Percentiles rank a stretch among this genome's conserved stretches.
Conservation (phyloP, 1,139 yeast genomes). For the Yamadazyma pseudoaaseri region DNA sequence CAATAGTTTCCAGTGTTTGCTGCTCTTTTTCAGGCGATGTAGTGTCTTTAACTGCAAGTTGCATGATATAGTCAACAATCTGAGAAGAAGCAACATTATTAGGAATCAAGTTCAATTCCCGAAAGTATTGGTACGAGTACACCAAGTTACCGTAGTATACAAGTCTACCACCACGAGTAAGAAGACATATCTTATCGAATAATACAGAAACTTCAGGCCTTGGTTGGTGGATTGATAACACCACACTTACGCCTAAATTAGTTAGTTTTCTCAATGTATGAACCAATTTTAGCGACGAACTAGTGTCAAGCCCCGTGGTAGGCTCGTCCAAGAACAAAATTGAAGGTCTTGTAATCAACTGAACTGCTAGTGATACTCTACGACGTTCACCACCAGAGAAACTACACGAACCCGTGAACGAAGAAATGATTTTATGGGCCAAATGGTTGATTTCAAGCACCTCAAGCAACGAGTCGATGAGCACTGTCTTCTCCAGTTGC, state of each 20-base stretch:
- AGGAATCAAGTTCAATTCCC: conserved; percentile 21
- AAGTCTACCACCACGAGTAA: conserved; percentile 62
- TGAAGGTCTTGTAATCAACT: conserved; percentile 73
- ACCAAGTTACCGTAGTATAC: conserved; percentile 57
- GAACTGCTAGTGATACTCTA: conserved; percentile 75
- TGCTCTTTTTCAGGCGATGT: conserved; percentile 41
- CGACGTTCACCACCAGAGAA: conserved; percentile 86
- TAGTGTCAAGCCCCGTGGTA: conserved; percentile 84
- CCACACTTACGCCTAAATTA: conserved; percentile 63
- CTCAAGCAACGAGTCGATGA: conserved; percentile 59
- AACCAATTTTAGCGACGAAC: conserved; percentile 68
- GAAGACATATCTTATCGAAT: conserved; percentile 69
- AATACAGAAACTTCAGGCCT: conserved; percentile 66
- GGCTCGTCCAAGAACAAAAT: conserved; percentile 83
- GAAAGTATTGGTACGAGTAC: conserved; percentile 52
- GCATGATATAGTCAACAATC: conserved; percentile 65
- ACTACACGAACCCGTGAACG: conserved; percentile 9
- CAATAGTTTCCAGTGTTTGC: conserved; percentile 43
- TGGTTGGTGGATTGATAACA: conserved; percentile 84
- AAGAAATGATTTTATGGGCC: conserved; percentile 51
- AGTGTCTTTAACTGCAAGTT: conserved; percentile 68
- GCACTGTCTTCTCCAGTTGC: conserved; percentile 37
- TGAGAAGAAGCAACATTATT: conserved; percentile 15
- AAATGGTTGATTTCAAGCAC: conserved; percentile 65
- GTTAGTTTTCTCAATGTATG: conserved; percentile 55